Base-by-base conservation (phyloP, 768 basidiomycete genomes). In the Russula sp. region DNA sequence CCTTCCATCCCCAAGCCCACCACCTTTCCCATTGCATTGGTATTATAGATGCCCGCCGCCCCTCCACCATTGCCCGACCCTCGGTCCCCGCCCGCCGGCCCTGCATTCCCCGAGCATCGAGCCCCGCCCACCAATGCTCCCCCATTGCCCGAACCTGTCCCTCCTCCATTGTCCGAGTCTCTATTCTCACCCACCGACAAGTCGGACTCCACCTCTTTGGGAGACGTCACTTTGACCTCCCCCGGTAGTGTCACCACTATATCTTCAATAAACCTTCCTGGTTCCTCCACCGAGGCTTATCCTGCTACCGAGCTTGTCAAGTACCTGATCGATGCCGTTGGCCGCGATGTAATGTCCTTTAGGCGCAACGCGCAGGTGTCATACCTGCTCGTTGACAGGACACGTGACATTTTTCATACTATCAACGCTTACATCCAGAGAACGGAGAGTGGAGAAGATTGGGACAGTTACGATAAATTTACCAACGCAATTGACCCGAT, bases 401-500 rank as follows among this genome's bases (percentile, higher is more conserved):
- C 60, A 48, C 66, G 69, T 28, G 63, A 70, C 7, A 65, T 70
- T 11, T 67, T 66, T 26, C 48, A 70, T 5, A 36, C 50, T 6
- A 68, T 70, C 66, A 67, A 70, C 24, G 28, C 20, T 14, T 52
- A 63, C 32, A 66, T 70, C 61, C 53, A 49, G 34, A 22, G 44
- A 10, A 62, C 67, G 20, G 62, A 70, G 11, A 50, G 18, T 11
- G 62, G 57, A 26, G 44, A 50, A 7, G 62, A 58, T 38, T 70
- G 69, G 69, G n/a, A 30, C 30, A 69, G 51, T 52, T 70, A 58
- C 16, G 67, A 66, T 4, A 70, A 59, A 48, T 69, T 52, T 48
- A 59, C 69, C 13, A 36, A 36, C 6, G 69, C 69, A 6, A 67
- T 70, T n/a, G 68, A 70, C n/a, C 69, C 69, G 22, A 40, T 69